A percentile compares a stretch with the other conserved stretches of the same genome.
Conservation (phyloP, 306 rosid genomes). For the Herpetospermum pedunculosum region DNA sequence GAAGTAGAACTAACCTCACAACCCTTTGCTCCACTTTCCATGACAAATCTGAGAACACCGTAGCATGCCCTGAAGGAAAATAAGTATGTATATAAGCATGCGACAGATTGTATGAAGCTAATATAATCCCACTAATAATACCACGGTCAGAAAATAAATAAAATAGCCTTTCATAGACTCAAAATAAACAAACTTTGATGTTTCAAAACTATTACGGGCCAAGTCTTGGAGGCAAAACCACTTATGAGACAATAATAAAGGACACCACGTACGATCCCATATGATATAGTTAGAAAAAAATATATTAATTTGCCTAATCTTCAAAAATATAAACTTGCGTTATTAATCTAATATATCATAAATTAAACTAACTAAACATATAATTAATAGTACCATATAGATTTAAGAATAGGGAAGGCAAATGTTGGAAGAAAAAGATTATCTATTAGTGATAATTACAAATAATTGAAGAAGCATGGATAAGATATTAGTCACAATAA, state of each 20-base stretch:
- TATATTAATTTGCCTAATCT: no score
- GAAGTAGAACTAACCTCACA: conserved; percentile 33
- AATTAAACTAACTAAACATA: background rate
- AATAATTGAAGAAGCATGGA: background rate
- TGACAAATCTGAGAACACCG: conserved; percentile 45
- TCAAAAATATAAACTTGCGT: no score
- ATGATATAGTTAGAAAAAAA: no score
- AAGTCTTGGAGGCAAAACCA: background rate
- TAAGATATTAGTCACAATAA: no score
- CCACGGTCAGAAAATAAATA: background rate
- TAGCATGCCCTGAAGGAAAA: conserved; percentile 38
- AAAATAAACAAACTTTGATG: background rate
- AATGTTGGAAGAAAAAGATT: background rate
- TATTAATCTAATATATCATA: background rate
- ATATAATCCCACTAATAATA: background rate
- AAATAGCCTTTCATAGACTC: background rate
- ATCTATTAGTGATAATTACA: background rate
- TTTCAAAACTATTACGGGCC: background rate
- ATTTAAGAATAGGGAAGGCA: background rate
- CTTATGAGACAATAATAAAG: background rate
- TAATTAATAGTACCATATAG: background rate
- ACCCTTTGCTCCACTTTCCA: conserved; percentile 59
- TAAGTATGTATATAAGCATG: background rate
- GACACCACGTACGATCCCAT: background rate
- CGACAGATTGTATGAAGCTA: no score